A percentile compares a stretch with the other conserved stretches of the same genome.
phyloP scores from a whole-genome alignment of 768 basidiomycete species.

The Suillus bovinus region DNA sequence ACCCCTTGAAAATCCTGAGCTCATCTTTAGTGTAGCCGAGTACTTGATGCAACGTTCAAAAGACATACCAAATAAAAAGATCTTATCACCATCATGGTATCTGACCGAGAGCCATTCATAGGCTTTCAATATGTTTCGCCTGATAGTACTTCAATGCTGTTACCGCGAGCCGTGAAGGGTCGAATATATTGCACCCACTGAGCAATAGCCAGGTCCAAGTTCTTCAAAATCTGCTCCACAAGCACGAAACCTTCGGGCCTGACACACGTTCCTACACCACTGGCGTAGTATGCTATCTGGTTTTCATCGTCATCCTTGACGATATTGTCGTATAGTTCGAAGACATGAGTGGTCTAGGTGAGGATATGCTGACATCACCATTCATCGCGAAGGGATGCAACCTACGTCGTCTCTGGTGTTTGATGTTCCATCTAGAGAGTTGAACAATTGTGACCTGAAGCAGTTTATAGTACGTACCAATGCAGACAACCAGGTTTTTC shows the following conservation, averaged over 20 bases:
- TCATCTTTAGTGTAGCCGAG: neutral
- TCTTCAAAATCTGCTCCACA: slow-evolving; percentile 21
- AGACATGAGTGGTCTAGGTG: slow-evolving; percentile 38
- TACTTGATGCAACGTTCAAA: neutral
- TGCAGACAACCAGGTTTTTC: neutral
- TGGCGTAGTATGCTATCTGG: slow-evolving; percentile 38
- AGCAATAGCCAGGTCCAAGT: slow-evolving; percentile 39
- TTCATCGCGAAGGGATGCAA: neutral
- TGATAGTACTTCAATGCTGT: neutral
- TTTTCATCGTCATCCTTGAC: slow-evolving; percentile 17
- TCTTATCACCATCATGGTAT: slow-evolving; percentile 4
- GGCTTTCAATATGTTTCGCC: neutral
- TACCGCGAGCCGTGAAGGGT: neutral
- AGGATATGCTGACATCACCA: neutral
- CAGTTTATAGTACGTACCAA: neutral
- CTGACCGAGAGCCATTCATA: slow-evolving; percentile 1
- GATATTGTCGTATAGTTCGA: slow-evolving; percentile 36
- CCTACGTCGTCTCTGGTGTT: neutral
- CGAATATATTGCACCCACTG: slow-evolving; percentile 26
- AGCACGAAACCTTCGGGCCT: slow-evolving; percentile 27
- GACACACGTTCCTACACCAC: slow-evolving; percentile 39
- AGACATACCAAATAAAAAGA: slow-evolving; percentile 8
- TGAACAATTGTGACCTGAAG: neutral
- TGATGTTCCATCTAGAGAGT: neutral
- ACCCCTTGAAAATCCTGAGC: slow-evolving; percentile 5